Evolutionary conservation across 768 basidiomycete species (phyloP), one percentile per base, ranked within the genome.

Genomic region (Pulveroboletus sp.): DNA sequence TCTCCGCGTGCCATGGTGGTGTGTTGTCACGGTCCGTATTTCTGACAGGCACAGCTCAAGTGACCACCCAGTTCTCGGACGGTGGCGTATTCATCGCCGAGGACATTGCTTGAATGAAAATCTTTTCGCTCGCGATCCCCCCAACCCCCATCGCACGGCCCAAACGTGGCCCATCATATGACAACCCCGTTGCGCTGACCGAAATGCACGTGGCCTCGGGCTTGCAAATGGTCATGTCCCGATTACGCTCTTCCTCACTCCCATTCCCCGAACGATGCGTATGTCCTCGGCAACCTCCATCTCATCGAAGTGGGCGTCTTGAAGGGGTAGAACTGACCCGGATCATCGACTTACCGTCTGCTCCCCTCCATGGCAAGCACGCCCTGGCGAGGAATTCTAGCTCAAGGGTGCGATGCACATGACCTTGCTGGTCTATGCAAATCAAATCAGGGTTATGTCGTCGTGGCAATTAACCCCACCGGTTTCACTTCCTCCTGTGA

Each of bases 401-500:
- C 97, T 96, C 72, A 78, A 81, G 51, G 95, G 95, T 10, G 89
- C 89, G 4, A 69, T 85, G 56, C 79, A 77, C 64, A 61, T 80
- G 49, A 74, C 89, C n/a, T 68, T 94, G 59, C 68, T 93, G 26
- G 93, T 95, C 31, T 93, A 92, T 50, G 89, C 72, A 39, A 34
- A 65, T 63, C 91, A 11, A 81, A 84, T 59, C 88, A 91, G 63
- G 93, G 95, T 0, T 99, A 97, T 68, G 84, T 95, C 58, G 80
- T 82, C 11, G 76, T 96, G 34, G 76, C 85, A 26, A 85, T 96
- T 59, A 97, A 98, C 64, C 95, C 95, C 3, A 95, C 93, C 1
- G 95, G 95, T 9, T 89, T 86, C 24, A 97, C 95, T 4, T 85
- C 89, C 0, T 96, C 93, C 58, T 93, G 93, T 4, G 92, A 95